Evolutionary conservation across 495 filamentous ascomycete genomes (phyloP).

Genomic region (Penicillium soppii): DNA sequence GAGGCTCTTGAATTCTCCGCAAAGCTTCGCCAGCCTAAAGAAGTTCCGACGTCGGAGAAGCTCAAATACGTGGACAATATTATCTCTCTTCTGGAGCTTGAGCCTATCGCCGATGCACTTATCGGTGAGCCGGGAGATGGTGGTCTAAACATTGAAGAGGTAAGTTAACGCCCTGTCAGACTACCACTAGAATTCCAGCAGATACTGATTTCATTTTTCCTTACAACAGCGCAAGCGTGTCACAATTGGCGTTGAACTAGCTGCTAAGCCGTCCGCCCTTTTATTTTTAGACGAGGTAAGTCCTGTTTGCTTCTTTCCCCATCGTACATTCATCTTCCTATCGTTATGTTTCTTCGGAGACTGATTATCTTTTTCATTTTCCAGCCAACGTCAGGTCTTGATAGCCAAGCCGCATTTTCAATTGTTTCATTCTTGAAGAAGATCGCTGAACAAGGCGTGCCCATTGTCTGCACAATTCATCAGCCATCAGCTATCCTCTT

Average conservation of each 20-base stretch:
- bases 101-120: slow-evolving; percentile 79
- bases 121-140: slow-evolving; percentile 85
- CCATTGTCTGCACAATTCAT: slow-evolving; percentile 84
- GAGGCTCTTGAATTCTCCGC: slow-evolving; percentile 82
- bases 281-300: slow-evolving; percentile 59
- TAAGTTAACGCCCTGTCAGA: no score
- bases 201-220: no score
- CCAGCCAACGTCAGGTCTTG: slow-evolving; percentile 65
- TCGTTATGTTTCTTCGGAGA: no score
- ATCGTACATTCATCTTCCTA: no score
- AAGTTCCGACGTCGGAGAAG: slow-evolving; percentile 72
- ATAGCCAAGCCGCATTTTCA: slow-evolving; percentile 76
- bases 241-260: slow-evolving; percentile 83
- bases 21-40: slow-evolving; percentile 74
- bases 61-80: slow-evolving; percentile 88
- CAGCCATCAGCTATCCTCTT: slow-evolving; percentile 84
- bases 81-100: slow-evolving; percentile 87
- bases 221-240: slow-evolving; percentile 72
- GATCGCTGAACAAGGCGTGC: slow-evolving; percentile 73
- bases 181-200: no score
- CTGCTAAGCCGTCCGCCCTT: slow-evolving; percentile 81
- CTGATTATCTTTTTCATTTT: no score
- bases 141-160: slow-evolving; percentile 86
- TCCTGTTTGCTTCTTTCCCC: neutral
- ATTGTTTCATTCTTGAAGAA: slow-evolving; percentile 72